Evolutionary conservation across 495 filamentous ascomycete genomes (phyloP), one percentile per base, ranked within the genome.

Genomic region (Staphylotrichum longicolle): DNA sequence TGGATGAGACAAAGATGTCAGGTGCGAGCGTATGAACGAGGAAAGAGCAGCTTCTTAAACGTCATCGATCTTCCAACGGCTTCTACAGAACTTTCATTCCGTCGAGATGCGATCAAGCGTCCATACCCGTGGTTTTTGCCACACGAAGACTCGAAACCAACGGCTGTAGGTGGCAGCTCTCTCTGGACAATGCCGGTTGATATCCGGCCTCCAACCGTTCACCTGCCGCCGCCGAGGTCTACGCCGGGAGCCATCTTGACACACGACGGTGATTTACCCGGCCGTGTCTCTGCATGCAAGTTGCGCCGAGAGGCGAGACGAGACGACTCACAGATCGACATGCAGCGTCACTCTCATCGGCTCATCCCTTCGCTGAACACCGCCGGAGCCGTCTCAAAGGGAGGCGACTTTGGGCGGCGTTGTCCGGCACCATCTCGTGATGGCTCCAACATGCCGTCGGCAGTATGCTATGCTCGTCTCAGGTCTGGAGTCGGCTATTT

Each of bases 201-300:
- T 53, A 61, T 49, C 57, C 57, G 61, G 57, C 57, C 51, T 35
- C 33, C 57, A 52, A 30, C 65, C 30, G 27, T 30, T 68, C 63
- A 49, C 30, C 46, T 57, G n/a, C 51, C 42, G 47, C 58, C 39
- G 34, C 53, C 34, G 56, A 61, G 67, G 66, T 66, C 68, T 69
- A 49, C 67, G 66, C 57, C 63, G 66, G 59, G 66, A 59, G 46
- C 47, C 57, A 67, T 71, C 68, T 71, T 71, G 68, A 72, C 58
- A 72, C 71, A 74, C 60, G 63, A 73, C 62, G 63, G 65, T 65
- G 68, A 71, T 75, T 75, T 73, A 74, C 66, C 73, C 70, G 71
- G 66, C 64, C 62, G 64, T 66, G 35, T 39, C 40, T 66, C 49
- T 61, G 47, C 66, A 68, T 70, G 62, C 62, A 44, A 67, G 66